Evolutionary conservation across 2,329 filamentous ascomycete species (phyloP), one percentile per base, ranked within the genome.

Genomic region (Plectosphaerella plurivora): DNA sequence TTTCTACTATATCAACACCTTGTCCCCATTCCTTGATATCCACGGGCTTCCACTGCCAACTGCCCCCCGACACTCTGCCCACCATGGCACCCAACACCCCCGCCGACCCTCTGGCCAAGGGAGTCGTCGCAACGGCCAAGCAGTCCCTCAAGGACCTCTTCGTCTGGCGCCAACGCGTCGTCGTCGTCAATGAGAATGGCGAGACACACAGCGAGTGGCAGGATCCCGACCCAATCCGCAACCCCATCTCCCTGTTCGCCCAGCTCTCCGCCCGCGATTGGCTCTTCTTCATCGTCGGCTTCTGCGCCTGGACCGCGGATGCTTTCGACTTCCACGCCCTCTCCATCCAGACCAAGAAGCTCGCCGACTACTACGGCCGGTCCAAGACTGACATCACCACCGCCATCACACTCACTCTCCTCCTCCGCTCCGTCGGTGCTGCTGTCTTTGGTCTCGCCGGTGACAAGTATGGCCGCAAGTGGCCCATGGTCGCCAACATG

Each of bases 281-380:
- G 88, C 63, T 88, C 15, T 91, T 89, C 73, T 85, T 93, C 71
- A 57, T 88, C 41, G 86, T 91, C 11, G 89, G 88, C 3, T 84
- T 92, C 63, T 68, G 79, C 35, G 85, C 88, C 15, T 93, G 89
- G 89, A 88, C 83, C 1, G 88, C 88, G 52, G 89, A 93, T 66
- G 88, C 89, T 4, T 93, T 92, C 65, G 89, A 91, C 68, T 93
- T 92, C 65, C 88, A 91, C 68, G 87, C 89, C 24, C 76, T 93
- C 9, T 88, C 85, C 5, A 89, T 93, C 57, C 88, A 91, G 66
- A 89, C 88, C 4, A 79, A 79, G 59, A 90, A 91, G 70, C 73
- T 92, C 22, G 79, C 76, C 47, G 60, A 72, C 41, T 75, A 77
- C 63, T 81, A 78, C 51, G 62, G 61, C 54, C 70, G 68, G 16